A percentile compares a stretch with the other conserved stretches of the same genome.
These are phyloP conservation scores for Daedaleopsis sinensis DNA, from an alignment of 768 basidiomycete species.

Conservation along the genomic window DNA sequence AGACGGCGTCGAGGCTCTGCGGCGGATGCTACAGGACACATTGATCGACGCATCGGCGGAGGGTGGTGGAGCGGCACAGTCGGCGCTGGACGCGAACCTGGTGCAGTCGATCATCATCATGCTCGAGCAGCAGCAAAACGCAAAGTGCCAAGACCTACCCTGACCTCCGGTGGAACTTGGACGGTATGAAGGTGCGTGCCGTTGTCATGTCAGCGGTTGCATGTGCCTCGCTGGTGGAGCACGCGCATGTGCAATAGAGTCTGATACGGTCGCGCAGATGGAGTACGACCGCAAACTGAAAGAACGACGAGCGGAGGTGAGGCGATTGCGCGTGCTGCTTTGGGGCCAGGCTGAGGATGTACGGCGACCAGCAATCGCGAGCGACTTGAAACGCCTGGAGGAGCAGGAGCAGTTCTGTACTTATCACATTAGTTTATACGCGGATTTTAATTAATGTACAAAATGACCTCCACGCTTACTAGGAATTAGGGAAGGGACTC, in stretches of 20 bases:
- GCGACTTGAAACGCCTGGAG: slow-evolving; percentile 78
- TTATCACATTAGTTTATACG: no score
- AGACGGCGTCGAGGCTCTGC: slow-evolving; percentile 49
- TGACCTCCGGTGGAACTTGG: slow-evolving; percentile 77
- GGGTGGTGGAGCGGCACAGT: slow-evolving; percentile 58
- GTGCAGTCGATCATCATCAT: slow-evolving; percentile 69
- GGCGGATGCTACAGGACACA: slow-evolving; percentile 60
- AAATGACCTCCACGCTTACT: no score
- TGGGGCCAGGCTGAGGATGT: slow-evolving; percentile 93
- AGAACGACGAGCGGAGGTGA: slow-evolving; percentile 85
- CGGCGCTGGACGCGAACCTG: slow-evolving; percentile 74
- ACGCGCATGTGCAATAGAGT: not conserved
- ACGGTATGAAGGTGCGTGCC: slow-evolving; percentile 83
- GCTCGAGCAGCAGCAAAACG: slow-evolving; percentile 65
- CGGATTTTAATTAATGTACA: no score
- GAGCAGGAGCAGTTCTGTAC: slow-evolving; percentile 71
- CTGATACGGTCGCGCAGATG: slow-evolving; percentile 76
- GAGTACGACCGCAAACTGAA: slow-evolving; percentile 94
- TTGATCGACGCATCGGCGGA: slow-evolving; percentile 60
- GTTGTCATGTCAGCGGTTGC: no score
- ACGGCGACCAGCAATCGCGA: slow-evolving; percentile 80
- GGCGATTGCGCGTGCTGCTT: slow-evolving; percentile 78
- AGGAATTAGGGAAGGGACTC: no score
- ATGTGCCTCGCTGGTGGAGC: no score
- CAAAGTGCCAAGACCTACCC: slow-evolving; percentile 58